Percentiles rank a stretch among this genome's conserved stretches.
phyloP scores from a whole-genome alignment of 2,329 filamentous ascomycete genomes.

The Ophiocordyceps camponoti-leonardi region DNA sequence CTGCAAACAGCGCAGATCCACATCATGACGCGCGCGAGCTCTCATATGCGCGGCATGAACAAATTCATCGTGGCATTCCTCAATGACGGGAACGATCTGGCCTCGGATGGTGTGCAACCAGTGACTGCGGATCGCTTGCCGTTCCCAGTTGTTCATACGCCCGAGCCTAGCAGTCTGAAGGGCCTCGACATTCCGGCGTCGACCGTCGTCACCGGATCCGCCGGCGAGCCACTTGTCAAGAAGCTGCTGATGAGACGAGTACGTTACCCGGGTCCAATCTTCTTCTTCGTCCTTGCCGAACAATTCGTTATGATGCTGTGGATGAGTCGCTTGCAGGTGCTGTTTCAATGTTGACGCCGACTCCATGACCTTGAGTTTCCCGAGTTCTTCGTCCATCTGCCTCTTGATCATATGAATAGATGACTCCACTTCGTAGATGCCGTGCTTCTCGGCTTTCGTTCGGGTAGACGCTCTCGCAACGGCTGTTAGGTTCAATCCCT shows the following conservation, averaged over 20 bases:
- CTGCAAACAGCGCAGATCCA: slow-evolving; percentile 14
- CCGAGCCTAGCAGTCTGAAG: neutral
- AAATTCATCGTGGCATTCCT: neutral
- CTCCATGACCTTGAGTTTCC: neutral
- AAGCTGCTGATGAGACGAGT: neutral
- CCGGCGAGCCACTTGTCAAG: slow-evolving; percentile 1
- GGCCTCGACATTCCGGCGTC: neutral
- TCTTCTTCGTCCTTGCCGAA: slow-evolving; percentile 1
- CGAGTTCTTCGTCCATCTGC: neutral
- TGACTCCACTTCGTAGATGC: slow-evolving; percentile 6
- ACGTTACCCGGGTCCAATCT: neutral
- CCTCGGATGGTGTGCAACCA: slow-evolving; percentile 3
- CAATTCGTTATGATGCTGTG: neutral
- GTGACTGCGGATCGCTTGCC: slow-evolving; percentile 1
- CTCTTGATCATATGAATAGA: neutral
- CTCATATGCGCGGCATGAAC: neutral
- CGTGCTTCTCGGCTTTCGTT: slow-evolving; percentile 21
- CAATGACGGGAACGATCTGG: slow-evolving; percentile 4
- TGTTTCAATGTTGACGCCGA: neutral
- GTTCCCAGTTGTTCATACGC: slow-evolving; percentile 2
- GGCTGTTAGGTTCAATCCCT: slow-evolving; percentile 28
- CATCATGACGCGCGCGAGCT: slow-evolving; percentile 3
- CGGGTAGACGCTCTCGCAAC: slow-evolving; percentile 13
- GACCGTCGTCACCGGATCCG: neutral
- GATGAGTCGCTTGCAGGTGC: neutral